A percentile compares a stretch with the other conserved stretches of the same genome.
phyloP scores from a whole-genome alignment of 163 green algal species.

The Chlamydomonas reinhardtii region DNA sequence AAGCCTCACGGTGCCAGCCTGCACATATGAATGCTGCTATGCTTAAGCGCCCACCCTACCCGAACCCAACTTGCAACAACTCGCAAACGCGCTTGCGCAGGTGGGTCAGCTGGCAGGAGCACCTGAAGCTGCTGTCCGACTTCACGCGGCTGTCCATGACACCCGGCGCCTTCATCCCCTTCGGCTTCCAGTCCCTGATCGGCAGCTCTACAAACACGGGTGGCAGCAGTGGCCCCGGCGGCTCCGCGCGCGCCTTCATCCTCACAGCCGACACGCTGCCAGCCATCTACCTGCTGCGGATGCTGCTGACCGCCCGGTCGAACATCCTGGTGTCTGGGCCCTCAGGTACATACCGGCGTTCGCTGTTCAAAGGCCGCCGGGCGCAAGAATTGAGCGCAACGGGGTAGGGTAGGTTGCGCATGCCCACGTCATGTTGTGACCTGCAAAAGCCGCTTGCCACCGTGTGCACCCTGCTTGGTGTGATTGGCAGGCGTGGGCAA shows the following conservation, averaged over 20 bases:
- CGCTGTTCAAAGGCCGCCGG: too few species aligned
- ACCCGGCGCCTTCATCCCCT: constrained; percentile 55
- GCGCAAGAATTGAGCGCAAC: too few species aligned
- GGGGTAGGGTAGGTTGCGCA: too few species aligned
- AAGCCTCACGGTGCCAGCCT: too few species aligned
- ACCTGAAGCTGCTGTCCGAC: constrained; percentile 45
- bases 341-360: constrained; percentile 10
- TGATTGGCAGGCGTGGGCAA: constrained; percentile 60
- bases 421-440: too few species aligned
- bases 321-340: constrained; percentile 53
- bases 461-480: too few species aligned
- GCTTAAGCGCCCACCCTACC: neutral
- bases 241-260: constrained; percentile 7
- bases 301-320: constrained; percentile 20
- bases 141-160: constrained; percentile 27
- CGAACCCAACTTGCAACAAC: too few species aligned
- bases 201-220: neutral
- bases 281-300: constrained; percentile 53
- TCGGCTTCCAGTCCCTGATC: constrained; percentile 49
- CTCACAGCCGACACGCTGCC: constrained; percentile 56
- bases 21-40: too few species aligned
- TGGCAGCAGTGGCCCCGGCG: neutral
- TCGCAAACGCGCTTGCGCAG: neutral
- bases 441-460: too few species aligned
- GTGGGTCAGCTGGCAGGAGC: constrained; percentile 57